Conservation (phyloP, 345 rosid species). For the Chamaenerion angustifolium region DNA sequence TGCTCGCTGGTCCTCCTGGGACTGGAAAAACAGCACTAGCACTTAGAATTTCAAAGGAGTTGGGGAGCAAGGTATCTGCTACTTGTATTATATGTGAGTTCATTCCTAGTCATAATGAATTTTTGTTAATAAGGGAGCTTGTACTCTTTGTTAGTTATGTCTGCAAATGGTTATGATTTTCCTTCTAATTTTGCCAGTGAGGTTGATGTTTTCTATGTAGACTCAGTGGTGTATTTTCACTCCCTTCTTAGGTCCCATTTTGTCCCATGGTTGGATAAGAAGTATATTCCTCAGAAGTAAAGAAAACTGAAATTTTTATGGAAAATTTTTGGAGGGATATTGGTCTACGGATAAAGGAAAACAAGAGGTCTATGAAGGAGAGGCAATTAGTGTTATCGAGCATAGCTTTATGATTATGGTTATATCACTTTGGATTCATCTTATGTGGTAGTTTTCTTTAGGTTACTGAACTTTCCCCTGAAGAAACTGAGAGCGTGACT, state of each 20-base stretch:
- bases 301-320: conserved; percentile 98
- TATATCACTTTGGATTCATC: too few relatives aligned
- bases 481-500: too few relatives aligned
- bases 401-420: too few relatives aligned
- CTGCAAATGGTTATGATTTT: too few relatives aligned
- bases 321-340: conserved; percentile 91
- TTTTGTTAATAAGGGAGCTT: not conserved
- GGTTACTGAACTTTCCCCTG: too few relatives aligned
- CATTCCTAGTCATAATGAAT: too few relatives aligned
- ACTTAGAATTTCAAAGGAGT: conserved; percentile 85
- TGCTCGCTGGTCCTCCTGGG: conserved; percentile 96
- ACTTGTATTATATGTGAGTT: too few relatives aligned
- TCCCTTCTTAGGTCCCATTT: conserved; percentile 51
- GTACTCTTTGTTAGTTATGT: not conserved
- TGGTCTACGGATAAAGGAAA: conserved; percentile 93
- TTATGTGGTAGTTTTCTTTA: too few relatives aligned
- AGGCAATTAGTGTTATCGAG: conserved; percentile 32
- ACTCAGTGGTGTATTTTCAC: too few relatives aligned
- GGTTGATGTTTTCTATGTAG: too few relatives aligned
- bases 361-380: conserved; percentile 97
- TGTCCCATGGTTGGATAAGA: conserved; percentile 99
- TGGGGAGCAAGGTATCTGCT: conserved; percentile 55
- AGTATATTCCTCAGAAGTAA: conserved; percentile 94
- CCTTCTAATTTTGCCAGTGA: too few relatives aligned
- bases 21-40: conserved; percentile 98